A percentile compares a stretch with the other conserved stretches of the same genome.
phyloP scores from a whole-genome alignment of 1,139 yeast species.

The Geotrichum aggregatum region DNA sequence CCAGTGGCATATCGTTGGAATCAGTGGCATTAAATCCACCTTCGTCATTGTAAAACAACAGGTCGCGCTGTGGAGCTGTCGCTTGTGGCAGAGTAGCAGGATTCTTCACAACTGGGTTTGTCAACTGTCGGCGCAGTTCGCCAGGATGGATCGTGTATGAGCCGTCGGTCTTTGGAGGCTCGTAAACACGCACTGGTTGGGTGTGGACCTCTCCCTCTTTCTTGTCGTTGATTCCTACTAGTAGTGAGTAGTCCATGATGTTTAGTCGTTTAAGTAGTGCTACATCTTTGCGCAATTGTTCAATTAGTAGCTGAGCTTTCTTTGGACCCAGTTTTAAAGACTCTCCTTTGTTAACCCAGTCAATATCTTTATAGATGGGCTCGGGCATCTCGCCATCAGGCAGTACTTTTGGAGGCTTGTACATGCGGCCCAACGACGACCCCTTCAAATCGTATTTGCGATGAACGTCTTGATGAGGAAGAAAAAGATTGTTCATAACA shows the following conservation, averaged over 20 bases:
- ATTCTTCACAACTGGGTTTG: conserved; percentile 39
- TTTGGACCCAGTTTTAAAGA: conserved; percentile 67
- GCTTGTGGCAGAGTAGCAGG: conserved; percentile 35
- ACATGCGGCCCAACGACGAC: conserved; percentile 74
- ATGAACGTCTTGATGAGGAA: conserved; percentile 87
- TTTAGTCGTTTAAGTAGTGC: conserved; percentile 63
- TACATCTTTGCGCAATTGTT: conserved; percentile 77
- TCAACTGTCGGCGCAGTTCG: conserved; percentile 37
- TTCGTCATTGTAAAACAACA: conserved; percentile 68
- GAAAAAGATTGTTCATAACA: conserved; percentile 95
- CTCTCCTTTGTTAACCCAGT: conserved; percentile 70
- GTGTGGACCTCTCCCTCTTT: conserved; percentile 50
- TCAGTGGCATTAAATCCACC: conserved; percentile 84
- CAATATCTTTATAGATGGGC: conserved; percentile 68
- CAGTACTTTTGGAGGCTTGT: conserved; percentile 28
- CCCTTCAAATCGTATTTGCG: conserved; percentile 88
- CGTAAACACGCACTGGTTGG: conserved; percentile 39
- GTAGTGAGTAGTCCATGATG: conserved; percentile 90
- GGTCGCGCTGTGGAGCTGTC: conserved; percentile 34
- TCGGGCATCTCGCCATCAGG: conserved; percentile 25
- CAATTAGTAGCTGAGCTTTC: conserved; percentile 55
- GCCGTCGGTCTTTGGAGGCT: conserved; percentile 32
- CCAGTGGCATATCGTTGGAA: conserved; percentile 55
- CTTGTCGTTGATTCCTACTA: conserved; percentile 82
- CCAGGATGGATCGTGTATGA: conserved; percentile 35